Evolutionary conservation across 106 monocot species (phyloP), one percentile per base, ranked within the genome.

Genomic region (Amphibolis antarctica): DNA sequence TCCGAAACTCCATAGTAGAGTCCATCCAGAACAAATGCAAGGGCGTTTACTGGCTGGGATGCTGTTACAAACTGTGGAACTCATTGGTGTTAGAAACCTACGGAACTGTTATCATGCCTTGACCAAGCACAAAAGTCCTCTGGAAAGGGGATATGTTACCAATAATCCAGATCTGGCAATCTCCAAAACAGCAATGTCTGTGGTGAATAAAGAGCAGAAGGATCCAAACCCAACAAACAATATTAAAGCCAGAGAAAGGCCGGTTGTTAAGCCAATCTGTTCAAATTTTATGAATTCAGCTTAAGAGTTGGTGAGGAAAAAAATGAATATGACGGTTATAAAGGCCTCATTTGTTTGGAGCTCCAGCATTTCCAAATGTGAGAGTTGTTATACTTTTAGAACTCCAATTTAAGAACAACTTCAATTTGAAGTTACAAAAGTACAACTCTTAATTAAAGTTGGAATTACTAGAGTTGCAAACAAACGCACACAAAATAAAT

Each of bases 1-100:
- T 98, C 96, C 4, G 90, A 98, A 45, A 98, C 90, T 47, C 90
- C 96, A 75, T 98, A 98, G 36, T 98, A 98, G 22, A 98, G 86
- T 53, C 96, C 96, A 72, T 98, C 96, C 12, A 90, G 66, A 12
- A 98, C 84, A 70, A 98, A 98, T 44, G 96, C 90, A 57, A 98
- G 64, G 43, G 86, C 96, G 75, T 98, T 98, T 56, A 90, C 61
- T 11, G 96, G 96, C 61, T 98, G 96, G 28, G 96, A 98, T 63
- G 84, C 45, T 5, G 86, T 63, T 49, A 98, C 96, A 80, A 98
- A 98, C 90, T 90, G 84, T 65, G 78, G 58, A 68, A 54, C 22
- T 42, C 27, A 10, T 46, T 11, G 28, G 28, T 0, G 28, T 65
- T 28, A 28, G 49, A 50, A 18, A 21, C 19, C 21, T 12, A 36